Evolutionary conservation across 257 asterid species (phyloP).

Genomic region (Echites panduratus): DNA sequence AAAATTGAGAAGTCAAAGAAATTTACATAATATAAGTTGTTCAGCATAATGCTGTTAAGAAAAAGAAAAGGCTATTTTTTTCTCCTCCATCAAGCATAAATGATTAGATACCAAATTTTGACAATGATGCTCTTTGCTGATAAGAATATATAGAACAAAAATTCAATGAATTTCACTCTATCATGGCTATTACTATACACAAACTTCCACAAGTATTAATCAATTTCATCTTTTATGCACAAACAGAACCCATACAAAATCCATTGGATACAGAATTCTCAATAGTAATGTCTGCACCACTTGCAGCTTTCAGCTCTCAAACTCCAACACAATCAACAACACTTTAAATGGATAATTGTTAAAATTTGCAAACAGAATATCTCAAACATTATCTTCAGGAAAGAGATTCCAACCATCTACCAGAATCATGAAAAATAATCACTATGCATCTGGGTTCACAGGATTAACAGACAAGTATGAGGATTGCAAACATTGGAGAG

Average conservation of each 20-base stretch:
- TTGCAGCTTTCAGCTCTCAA: neutral
- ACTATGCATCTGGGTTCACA: neutral
- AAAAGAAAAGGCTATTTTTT: neutral
- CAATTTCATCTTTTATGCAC: neutral
- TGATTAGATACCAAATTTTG: neutral
- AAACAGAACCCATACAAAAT: neutral
- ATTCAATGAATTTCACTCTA: too few relatives aligned
- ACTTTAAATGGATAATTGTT: neutral
- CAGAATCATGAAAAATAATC: neutral
- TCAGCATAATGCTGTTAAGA: neutral
- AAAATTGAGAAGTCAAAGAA: neutral
- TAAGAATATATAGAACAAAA: neutral
- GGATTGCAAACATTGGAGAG: neutral
- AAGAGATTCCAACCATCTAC: neutral
- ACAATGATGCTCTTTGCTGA: neutral
- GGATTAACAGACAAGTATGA: neutral
- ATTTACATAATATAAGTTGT: neutral
- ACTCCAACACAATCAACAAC: neutral
- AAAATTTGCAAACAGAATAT: neutral
- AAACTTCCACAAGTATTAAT: neutral
- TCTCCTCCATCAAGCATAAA: neutral
- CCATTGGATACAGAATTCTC: neutral
- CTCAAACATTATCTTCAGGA: neutral
- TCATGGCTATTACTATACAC: neutral
- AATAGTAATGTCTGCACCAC: neutral